These are phyloP conservation scores for Elongisporangium undulatum DNA, from an alignment of 352 stramenopile species.

Conservation along the genomic window DNA sequence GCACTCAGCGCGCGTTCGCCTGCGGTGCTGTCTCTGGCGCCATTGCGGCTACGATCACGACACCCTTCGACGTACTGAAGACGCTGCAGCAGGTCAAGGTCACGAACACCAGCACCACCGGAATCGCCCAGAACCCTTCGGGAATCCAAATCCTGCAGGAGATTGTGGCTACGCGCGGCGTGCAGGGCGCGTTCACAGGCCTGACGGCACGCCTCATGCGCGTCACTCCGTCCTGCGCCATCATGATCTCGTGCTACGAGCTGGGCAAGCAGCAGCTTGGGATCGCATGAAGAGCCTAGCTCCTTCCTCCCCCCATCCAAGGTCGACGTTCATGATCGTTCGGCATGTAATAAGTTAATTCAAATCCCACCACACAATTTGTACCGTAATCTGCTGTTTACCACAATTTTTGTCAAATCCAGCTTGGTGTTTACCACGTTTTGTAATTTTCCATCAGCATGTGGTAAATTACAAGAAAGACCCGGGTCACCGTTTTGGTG, in stretches of 20 bases:
- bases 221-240: conserved; percentile 76
- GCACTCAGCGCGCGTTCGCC: conserved; percentile 74
- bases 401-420: neutral
- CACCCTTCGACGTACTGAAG: conserved; percentile 96
- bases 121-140: conserved; percentile 25
- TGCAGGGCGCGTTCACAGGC: conserved; percentile 55
- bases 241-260: conserved; percentile 87
- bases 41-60: conserved; percentile 89
- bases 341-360: neutral
- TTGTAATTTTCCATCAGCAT: neutral
- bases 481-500: neutral
- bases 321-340: neutral
- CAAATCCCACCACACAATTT: neutral
- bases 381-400: neutral
- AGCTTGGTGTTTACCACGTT: neutral
- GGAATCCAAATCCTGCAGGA: conserved; percentile 37
- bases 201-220: conserved; percentile 59
- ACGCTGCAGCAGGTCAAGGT: conserved; percentile 84
- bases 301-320: neutral
- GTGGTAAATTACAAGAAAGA: neutral
- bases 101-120: conserved; percentile 26
- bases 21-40: conserved; percentile 83
- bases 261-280: conserved; percentile 71
- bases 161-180: conserved; percentile 42
- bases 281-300: conserved; percentile 22